These are phyloP conservation scores for Dioscorea dumetorum DNA, from an alignment of 106 monocot genomes.

Conservation along the genomic window DNA sequence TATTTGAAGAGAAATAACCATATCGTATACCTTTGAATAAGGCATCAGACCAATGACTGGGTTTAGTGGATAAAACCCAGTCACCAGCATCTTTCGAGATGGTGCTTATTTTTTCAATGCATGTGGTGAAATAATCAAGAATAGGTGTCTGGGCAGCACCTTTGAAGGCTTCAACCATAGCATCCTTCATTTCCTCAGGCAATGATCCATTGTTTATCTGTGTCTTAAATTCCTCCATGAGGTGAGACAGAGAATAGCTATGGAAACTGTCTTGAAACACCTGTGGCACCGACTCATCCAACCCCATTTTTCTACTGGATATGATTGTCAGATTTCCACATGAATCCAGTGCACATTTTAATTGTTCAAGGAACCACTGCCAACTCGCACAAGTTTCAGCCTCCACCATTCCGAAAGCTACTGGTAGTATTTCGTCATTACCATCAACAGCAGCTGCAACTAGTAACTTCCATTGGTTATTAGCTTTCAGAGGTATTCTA, in stretches of 20 bases:
- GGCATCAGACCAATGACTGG: neutral
- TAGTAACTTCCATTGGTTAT: constrained; percentile 9
- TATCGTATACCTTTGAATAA: neutral
- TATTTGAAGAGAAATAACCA: constrained; percentile 2
- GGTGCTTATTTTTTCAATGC: neutral
- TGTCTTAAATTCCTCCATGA: neutral
- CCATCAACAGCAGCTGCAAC: constrained; percentile 6
- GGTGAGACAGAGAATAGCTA: neutral
- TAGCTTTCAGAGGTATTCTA: constrained; percentile 3
- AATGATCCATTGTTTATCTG: neutral
- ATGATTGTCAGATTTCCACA: neutral
- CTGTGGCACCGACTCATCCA: neutral
- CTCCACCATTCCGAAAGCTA: constrained; percentile 9
- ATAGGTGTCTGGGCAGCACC: too few species aligned
- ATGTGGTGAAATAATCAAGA: neutral
- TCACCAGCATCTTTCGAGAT: neutral
- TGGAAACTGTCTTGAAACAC: neutral
- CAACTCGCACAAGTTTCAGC: constrained; percentile 1
- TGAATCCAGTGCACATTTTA: neutral
- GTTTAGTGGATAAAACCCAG: neutral
- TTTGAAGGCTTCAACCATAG: neutral
- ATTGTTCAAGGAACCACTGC: constrained; percentile 1
- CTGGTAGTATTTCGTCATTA: neutral
- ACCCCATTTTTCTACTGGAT: neutral
- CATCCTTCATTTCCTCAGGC: neutral